Base-by-base conservation (phyloP, 163 green algal genomes). In the Smithsoniella earleae region DNA sequence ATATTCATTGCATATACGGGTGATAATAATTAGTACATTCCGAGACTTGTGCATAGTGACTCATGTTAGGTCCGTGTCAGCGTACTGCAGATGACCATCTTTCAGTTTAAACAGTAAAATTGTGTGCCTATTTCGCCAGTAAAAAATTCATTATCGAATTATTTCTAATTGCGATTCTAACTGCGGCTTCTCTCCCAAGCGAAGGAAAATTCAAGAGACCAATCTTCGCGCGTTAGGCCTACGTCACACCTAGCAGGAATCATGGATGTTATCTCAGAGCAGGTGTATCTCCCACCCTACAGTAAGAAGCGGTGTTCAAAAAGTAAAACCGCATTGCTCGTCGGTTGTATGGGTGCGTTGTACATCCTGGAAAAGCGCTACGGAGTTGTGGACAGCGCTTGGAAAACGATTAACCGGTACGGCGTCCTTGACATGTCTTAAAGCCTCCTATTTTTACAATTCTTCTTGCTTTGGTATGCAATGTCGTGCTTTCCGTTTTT, bases 251-350 rank as follows among this genome's bases (percentile, higher is more conserved):
- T 49, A 22, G 40, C 40, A 13, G 13, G 8, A 64, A 27, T 10
- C 6, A 69, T 69, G 58, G 58, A 69, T 36, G 22, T 69, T n/a
- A 69, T 69, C 31, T 69, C 58, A 16, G 58, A 69, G 58, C 58
- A 69, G 34, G 58, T 69, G 6, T 69, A 69, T 36, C 27, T 69
- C 30, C 58, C 58, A 5, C 43, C 58, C 5, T 69, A 69, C 25
- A 30, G 58, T 20, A 30, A 31, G 25, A 30, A 31, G 6, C 31
- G 58, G 58, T 38, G 16, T 22, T 33, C 58, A 33, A 36, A 13
- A 13, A 69, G 4, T 18, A 69, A 30, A 43, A 31, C 58, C 43
- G 58, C 58, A 8, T 28, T 69, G 25, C 3, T 69, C 5, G 58
- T 69, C 6, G 58, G 58, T 45, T 69, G 58, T 34, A 31, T 33